These are phyloP conservation scores for Neonectria sp. DNA, from an alignment of 2,329 filamentous ascomycete species.

Conservation along the genomic window DNA sequence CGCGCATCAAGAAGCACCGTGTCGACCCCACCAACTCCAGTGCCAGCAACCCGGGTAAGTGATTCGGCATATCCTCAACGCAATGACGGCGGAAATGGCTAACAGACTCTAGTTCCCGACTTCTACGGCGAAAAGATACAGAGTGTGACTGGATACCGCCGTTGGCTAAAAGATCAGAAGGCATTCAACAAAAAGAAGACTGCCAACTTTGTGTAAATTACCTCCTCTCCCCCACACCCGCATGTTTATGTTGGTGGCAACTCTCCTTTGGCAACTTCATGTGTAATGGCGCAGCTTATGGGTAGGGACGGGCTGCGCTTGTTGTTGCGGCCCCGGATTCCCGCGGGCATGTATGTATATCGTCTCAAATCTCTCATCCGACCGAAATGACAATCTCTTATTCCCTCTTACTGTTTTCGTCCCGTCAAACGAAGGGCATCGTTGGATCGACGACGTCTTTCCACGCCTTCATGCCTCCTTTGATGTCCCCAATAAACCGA, in stretches of 20 bases:
- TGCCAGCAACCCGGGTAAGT: conserved; percentile 83
- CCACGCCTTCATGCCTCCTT: conserved; percentile 82
- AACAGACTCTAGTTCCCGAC: conserved; percentile 78
- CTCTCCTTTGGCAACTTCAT: conserved; percentile 17
- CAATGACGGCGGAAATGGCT: conserved; percentile 26
- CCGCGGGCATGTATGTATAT: conserved; percentile 48
- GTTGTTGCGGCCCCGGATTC: conserved; percentile 35
- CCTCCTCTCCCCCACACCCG: conserved; percentile 11
- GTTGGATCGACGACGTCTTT: conserved; percentile 75
- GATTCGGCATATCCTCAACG: not conserved
- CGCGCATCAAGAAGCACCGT: conserved; percentile 90
- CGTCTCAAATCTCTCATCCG: conserved; percentile 45
- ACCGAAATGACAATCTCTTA: conserved; percentile 28
- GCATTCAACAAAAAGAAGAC: conserved; percentile 97
- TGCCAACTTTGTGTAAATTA: conserved; percentile 70
- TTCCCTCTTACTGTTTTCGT: conserved; percentile 25
- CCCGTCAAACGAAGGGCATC: conserved; percentile 66
- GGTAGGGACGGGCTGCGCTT: conserved; percentile 34
- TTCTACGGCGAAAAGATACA: conserved; percentile 99
- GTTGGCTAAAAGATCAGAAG: conserved; percentile 97
- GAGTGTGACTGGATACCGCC: conserved; percentile 90
- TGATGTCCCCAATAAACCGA: conserved; percentile 78
- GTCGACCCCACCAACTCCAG: conserved; percentile 93
- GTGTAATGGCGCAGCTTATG: conserved; percentile 45
- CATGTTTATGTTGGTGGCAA: conserved; percentile 28